Evolutionary conservation across 345 rosid genomes (phyloP), one percentile per base, ranked within the genome.

Genomic region (Eucalyptus victrix): DNA sequence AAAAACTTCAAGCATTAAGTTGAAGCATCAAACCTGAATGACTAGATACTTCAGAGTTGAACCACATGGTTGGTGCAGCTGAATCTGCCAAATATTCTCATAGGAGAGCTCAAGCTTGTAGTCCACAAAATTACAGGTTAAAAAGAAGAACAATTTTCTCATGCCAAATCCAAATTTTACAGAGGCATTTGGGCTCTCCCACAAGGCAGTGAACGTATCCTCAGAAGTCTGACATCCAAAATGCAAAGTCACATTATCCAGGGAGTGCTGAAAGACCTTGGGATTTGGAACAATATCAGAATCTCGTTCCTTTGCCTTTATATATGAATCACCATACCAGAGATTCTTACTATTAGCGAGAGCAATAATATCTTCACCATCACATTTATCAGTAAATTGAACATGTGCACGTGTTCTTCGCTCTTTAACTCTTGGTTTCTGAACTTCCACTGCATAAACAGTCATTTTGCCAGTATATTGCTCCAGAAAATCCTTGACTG

Each of bases 51-150:
- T 88, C n/a, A 51, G 86, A 10, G 49, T 28, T 37, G 24, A 89
- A 87, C 14, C 56, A 8, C 5, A 23, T 6, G 90, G 89, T 28
- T 50, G 49, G 45, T 34, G 91, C 40, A 90, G 90, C 90, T 90
- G 90, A 85, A 91, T 87, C 80, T 91, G 89, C 91, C 92, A 87
- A 21, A 93, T 88, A 65, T 91, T 93, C 88, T 92, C 93, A 45
- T 89, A 91, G 37, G 89, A 89, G 42, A 92, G 90, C 87, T 91
- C 92, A 49, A 93, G 91, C 91, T 87, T 92, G 91, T 91, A 90
- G 4, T 80, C 88, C 21, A 56, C 49, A 1, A n/a, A 19, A 76
- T 1, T 3, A 85, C 44, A 21, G 4, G 92, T 86, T 19, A 94
- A 86, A 53, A 89, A 87, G 58, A 94, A 90, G n/a, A 80, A 72